These are phyloP conservation scores for Globisporangium canariense DNA, from an alignment of 352 stramenopile genomes.

Conservation along the genomic window DNA sequence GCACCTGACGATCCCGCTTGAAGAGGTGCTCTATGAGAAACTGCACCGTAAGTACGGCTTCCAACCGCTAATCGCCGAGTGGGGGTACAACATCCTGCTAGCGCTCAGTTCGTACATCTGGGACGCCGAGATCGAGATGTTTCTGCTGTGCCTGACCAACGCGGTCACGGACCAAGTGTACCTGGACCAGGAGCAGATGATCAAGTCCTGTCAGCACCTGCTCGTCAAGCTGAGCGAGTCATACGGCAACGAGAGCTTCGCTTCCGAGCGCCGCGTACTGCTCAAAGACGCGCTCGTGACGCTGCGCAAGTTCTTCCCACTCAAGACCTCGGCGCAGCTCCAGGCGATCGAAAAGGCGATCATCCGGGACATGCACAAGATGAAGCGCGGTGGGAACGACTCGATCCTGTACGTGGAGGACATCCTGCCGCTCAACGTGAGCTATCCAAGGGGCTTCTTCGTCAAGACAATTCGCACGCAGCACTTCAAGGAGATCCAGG, in stretches of 20 bases:
- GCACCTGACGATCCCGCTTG: conserved; percentile 36
- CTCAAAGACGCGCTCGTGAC: conserved; percentile 73
- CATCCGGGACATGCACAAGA: conserved; percentile 79
- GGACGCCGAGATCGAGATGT: conserved; percentile 80
- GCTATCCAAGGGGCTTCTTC: conserved; percentile 63
- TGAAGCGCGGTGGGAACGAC: conserved; percentile 64
- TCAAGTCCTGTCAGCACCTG: conserved; percentile 46
- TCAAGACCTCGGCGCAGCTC: conserved; percentile 70
- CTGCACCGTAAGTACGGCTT: conserved; percentile 80
- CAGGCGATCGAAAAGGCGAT: conserved; percentile 75
- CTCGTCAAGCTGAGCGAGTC: conserved; percentile 44
- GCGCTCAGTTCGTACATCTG: conserved; percentile 62
- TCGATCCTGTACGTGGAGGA: conserved; percentile 74
- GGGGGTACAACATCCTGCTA: conserved; percentile 83
- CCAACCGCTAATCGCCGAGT: conserved; percentile 77
- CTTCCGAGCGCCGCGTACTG: conserved; percentile 45
- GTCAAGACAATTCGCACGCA: conserved; percentile 76
- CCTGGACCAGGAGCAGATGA: conserved; percentile 67
- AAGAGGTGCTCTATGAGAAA: conserved; percentile 74
- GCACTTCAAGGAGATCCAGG: conserved; percentile 83
- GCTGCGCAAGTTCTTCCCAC: conserved; percentile 72
- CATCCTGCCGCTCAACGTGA: conserved; percentile 45
- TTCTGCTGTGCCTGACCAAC: conserved; percentile 63
- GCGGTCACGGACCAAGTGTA: conserved; percentile 70
- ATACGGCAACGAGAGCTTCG: conserved; percentile 59